Percentiles rank a stretch among this genome's conserved stretches.
phyloP scores from a whole-genome alignment of 2,329 filamentous ascomycete genomes.

The Talaromyces sp. region DNA sequence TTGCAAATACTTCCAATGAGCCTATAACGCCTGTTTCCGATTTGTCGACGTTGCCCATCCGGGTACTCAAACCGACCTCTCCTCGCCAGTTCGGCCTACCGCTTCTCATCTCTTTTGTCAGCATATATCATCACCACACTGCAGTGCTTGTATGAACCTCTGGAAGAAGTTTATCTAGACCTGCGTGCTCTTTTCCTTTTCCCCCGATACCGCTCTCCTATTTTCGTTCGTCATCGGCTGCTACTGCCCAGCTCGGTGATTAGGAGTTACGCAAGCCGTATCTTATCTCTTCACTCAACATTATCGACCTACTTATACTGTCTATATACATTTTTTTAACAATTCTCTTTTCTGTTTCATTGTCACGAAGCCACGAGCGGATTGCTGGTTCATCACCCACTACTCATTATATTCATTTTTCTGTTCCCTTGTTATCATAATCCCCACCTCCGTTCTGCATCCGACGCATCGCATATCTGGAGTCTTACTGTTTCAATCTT shows the following conservation, averaged over 20 bases:
- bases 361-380: slow-evolving; percentile 20
- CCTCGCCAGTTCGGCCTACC: slow-evolving; percentile 26
- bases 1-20: slow-evolving; percentile 35
- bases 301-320: slow-evolving; percentile 20
- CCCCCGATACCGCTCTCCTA: slow-evolving; percentile 19
- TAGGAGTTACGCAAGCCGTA: slow-evolving; percentile 18
- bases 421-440: slow-evolving; percentile 29
- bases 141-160: slow-evolving; percentile 29
- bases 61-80: slow-evolving; percentile 28
- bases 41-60: slow-evolving; percentile 30
- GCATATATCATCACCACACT: slow-evolving; percentile 24
- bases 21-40: slow-evolving; percentile 40
- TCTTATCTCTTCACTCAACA: slow-evolving; percentile 22
- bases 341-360: slow-evolving; percentile 24
- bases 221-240: slow-evolving; percentile 18
- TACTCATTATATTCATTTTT: slow-evolving; percentile 23
- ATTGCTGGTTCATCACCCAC: slow-evolving; percentile 23
- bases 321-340: slow-evolving; percentile 22
- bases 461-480: slow-evolving; percentile 21
- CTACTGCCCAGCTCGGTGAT: slow-evolving; percentile 20
- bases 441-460: slow-evolving; percentile 26
- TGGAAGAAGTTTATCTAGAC: slow-evolving; percentile 22
- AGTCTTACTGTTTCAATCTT: slow-evolving; percentile 21
- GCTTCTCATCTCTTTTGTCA: slow-evolving; percentile 27
- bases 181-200: slow-evolving; percentile 21